phyloP scores from a whole-genome alignment of 1,139 yeast species.

The Citeromyces hawaiiensis region DNA sequence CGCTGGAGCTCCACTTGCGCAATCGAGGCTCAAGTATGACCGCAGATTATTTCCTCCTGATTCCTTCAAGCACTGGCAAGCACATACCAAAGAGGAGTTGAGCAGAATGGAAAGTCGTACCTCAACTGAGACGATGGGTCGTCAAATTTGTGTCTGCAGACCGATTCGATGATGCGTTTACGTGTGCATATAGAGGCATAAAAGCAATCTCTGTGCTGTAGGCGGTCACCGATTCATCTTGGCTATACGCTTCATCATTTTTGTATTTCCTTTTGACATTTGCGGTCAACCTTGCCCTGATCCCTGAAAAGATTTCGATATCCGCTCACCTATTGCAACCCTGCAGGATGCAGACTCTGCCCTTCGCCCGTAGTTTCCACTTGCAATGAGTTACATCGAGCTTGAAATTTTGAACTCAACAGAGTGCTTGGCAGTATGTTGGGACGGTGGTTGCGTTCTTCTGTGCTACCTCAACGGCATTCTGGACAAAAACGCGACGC shows the following conservation, averaged over 20 bases:
- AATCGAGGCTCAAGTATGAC: background rate
- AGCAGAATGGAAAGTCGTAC: constrained; percentile 11
- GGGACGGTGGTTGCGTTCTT: constrained; percentile 43
- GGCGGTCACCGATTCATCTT: constrained; percentile 5
- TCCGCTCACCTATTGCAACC: constrained; percentile 25
- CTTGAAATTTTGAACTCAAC: constrained; percentile 18
- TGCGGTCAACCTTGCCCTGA: background rate
- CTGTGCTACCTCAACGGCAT: constrained; percentile 26
- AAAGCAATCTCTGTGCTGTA: constrained; percentile 21
- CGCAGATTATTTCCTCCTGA: constrained; percentile 13
- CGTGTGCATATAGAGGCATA: constrained; percentile 13
- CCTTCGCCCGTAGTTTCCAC: constrained; percentile 41
- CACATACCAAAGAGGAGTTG: constrained; percentile 10
- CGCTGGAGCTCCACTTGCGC: background rate
- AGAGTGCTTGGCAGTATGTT: constrained; percentile 30
- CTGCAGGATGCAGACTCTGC: constrained; percentile 15
- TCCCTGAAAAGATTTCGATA: constrained; percentile 23
- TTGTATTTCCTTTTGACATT: background rate
- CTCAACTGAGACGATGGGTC: constrained; percentile 12
- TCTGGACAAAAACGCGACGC: constrained; percentile 14
- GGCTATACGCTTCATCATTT: background rate
- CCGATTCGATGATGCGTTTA: constrained; percentile 19
- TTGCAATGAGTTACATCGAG: constrained; percentile 35
- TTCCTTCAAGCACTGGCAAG: constrained; percentile 18
- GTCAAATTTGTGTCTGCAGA: constrained; percentile 19